phyloP scores from a whole-genome alignment of 139 green algal genomes.

The Chlorella sp. region DNA sequence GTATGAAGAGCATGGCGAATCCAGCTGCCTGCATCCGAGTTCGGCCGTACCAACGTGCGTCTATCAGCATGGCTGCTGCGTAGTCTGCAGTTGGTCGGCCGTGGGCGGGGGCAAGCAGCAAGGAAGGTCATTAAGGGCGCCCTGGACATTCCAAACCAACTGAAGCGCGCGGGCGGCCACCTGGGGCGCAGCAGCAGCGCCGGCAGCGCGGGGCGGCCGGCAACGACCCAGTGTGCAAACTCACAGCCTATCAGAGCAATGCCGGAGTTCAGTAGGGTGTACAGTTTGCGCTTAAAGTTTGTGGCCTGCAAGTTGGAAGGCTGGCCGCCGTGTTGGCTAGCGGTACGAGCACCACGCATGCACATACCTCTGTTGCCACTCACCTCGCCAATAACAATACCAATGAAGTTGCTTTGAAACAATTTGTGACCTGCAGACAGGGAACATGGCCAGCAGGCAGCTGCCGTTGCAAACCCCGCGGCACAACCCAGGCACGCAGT shows the following conservation, averaged over 20 bases:
- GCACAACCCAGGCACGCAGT: no score
- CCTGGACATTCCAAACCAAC: no score
- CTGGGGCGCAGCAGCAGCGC: neutral
- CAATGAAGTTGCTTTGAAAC: conserved; percentile 70
- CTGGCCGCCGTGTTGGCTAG: no score
- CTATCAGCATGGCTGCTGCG: conserved; percentile 64
- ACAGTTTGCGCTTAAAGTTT: conserved; percentile 63
- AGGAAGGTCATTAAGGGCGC: no score
- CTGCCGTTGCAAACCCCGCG: no score
- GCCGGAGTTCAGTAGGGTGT: conserved; percentile 77
- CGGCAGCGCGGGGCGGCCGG: neutral
- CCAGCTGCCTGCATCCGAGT: conserved; percentile 60
- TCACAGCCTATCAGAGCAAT: conserved; percentile 66
- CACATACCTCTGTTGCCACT: no score
- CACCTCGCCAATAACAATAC: conserved; percentile 21
- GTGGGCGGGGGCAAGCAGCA: neutral
- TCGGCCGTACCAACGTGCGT: conserved; percentile 68
- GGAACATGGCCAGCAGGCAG: no score
- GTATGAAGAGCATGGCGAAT: conserved; percentile 63
- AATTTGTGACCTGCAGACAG: conserved; percentile 89
- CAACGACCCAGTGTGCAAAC: no score
- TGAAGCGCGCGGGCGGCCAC: no score
- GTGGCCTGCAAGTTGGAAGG: conserved; percentile 28
- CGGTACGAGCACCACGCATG: no score
- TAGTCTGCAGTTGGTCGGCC: conserved; percentile 80